phyloP scores from a whole-genome alignment of 352 stramenopile species.

The Thalassiosira hispida region DNA sequence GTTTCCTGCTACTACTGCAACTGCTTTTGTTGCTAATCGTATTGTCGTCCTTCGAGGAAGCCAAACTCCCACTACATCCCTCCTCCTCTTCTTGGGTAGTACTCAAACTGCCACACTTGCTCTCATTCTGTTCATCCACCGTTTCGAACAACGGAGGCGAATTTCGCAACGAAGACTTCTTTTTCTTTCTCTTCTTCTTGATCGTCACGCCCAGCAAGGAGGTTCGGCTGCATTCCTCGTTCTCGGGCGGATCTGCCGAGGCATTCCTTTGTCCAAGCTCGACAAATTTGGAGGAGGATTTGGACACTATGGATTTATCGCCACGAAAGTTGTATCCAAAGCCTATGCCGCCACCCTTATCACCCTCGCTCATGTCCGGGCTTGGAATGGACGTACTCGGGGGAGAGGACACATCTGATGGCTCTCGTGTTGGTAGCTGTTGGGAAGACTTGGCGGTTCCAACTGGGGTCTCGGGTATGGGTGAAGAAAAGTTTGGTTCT shows the following conservation, averaged over 20 bases:
- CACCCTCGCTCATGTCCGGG: constrained; percentile 46
- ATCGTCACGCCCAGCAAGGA: constrained; percentile 46
- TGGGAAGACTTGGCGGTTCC: not conserved
- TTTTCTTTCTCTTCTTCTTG: constrained; percentile 30
- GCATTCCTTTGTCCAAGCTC: constrained; percentile 31
- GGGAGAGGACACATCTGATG: constrained; percentile 17
- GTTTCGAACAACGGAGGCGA: constrained; percentile 20
- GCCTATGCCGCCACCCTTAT: constrained; percentile 46
- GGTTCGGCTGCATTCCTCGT: constrained; percentile 19
- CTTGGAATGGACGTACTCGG: constrained; percentile 14
- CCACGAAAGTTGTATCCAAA: constrained; percentile 24
- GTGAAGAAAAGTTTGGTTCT: constrained; percentile 11
- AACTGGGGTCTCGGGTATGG: not conserved
- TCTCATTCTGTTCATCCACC: constrained; percentile 25
- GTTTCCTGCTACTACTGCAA: constrained; percentile 8
- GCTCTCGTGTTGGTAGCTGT: not conserved
- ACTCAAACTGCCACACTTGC: constrained; percentile 4
- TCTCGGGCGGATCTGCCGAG: not conserved
- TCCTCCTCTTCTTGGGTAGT: not conserved
- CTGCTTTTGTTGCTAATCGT: not conserved
- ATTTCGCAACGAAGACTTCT: not conserved
- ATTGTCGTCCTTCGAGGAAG: not conserved
- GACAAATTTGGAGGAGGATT: constrained; percentile 47
- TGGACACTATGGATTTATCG: constrained; percentile 44
- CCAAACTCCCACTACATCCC: not conserved